These are phyloP conservation scores for Hysterium pulicare DNA, from an alignment of 2,329 filamentous ascomycete species.

Conservation along the genomic window DNA sequence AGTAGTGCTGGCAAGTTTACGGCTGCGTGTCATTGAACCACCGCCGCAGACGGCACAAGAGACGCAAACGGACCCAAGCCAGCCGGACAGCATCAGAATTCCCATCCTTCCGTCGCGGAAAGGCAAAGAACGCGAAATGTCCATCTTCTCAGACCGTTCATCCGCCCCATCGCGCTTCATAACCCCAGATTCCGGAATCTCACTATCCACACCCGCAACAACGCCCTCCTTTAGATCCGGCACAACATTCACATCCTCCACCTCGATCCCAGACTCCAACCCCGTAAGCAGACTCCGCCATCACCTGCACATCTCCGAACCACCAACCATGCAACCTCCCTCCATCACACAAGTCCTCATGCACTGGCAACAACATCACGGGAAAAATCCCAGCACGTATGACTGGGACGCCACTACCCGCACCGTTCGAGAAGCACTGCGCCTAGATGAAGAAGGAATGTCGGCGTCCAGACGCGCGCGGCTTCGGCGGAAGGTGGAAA, in stretches of 20 bases:
- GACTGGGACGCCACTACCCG: constrained; percentile 38
- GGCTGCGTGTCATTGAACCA: constrained; percentile 11
- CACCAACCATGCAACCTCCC: constrained; percentile 19
- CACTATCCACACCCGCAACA: constrained; percentile 13
- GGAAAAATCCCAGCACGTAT: constrained; percentile 37
- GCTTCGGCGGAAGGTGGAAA: constrained; percentile 37
- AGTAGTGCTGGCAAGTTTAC: constrained; percentile 33
- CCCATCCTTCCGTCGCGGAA: constrained; percentile 19
- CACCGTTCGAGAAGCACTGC: constrained; percentile 23
- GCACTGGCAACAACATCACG: constrained; percentile 38
- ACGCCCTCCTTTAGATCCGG: constrained; percentile 18
- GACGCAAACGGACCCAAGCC: constrained; percentile 7
- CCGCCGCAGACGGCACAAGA: constrained; percentile 7
- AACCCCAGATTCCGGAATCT: constrained; percentile 5
- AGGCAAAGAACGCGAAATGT: constrained; percentile 2
- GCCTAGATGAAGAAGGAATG: constrained; percentile 30
- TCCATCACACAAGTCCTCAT: constrained; percentile 35
- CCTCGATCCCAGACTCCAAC: constrained; percentile 3
- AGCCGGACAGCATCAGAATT: constrained; percentile 14
- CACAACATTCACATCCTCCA: constrained; percentile 3
- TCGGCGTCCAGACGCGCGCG: constrained; percentile 37
- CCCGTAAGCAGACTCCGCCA: constrained; percentile 32
- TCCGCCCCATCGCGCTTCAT: constrained; percentile 5
- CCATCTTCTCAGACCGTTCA: not conserved
- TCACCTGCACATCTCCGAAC: constrained; percentile 34